A percentile compares a stretch with the other conserved stretches of the same genome.
phyloP scores from a whole-genome alignment of 768 basidiomycete species.

The Leccinum truebloodii region DNA sequence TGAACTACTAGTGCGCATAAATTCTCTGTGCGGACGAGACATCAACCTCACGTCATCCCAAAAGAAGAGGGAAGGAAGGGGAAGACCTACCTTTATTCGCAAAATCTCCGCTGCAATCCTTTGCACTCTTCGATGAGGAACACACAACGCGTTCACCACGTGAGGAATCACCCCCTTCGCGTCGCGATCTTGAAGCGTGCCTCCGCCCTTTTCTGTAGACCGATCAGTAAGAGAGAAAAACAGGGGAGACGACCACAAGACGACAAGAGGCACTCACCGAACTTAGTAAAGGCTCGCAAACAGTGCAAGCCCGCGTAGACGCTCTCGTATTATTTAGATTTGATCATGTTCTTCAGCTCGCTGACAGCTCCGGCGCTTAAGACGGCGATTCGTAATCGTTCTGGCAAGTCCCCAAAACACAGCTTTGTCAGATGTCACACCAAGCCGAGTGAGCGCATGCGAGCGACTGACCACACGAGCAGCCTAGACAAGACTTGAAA shows the following conservation, averaged over 20 bases:
- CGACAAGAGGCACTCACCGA: slow-evolving; percentile 12
- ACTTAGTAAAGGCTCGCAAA: slow-evolving; percentile 19
- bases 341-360: slow-evolving; percentile 19
- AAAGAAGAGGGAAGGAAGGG: neutral
- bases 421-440: neutral
- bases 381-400: slow-evolving; percentile 15
- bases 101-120: slow-evolving; percentile 16
- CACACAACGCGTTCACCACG: slow-evolving; percentile 18
- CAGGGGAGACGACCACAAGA: neutral
- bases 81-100: slow-evolving; percentile 11
- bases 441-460: too few species aligned
- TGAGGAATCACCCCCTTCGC: slow-evolving; percentile 9
- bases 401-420: slow-evolving; percentile 6
- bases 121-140: slow-evolving; percentile 20
- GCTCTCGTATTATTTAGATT: slow-evolving; percentile 3
- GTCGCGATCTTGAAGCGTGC: slow-evolving; percentile 3
- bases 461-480: slow-evolving; percentile 21
- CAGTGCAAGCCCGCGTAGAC: slow-evolving; percentile 26
- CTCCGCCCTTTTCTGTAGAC: slow-evolving; percentile 9
- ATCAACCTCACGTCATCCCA: too few species aligned
- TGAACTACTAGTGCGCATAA: too few species aligned
- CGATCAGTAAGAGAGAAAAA: neutral
- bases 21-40: too few species aligned
- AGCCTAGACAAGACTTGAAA: too few species aligned
- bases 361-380: slow-evolving; percentile 17